phyloP scores from a whole-genome alignment of 805 yeast species.

The Henningerozyma blattae region DNA sequence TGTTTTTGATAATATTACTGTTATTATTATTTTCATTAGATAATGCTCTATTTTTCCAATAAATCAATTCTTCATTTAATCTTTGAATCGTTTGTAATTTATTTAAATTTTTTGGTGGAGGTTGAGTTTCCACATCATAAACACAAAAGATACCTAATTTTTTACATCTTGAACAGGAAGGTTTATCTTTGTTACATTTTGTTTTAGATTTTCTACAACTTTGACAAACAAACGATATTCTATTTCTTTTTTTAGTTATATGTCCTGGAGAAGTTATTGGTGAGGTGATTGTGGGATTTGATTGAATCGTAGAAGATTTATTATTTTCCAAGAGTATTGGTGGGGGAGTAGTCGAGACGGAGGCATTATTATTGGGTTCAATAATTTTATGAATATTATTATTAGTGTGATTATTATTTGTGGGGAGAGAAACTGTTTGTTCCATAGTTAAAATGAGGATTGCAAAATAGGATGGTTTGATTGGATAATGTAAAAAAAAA shows the following conservation, averaged over 20 bases:
- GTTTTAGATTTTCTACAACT: slow-evolving; percentile 24
- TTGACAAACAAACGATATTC: slow-evolving; percentile 25
- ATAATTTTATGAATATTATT: no score
- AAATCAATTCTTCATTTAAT: slow-evolving; percentile 20
- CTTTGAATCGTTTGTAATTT: slow-evolving; percentile 22
- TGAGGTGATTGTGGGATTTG: no score
- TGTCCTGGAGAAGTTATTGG: no score
- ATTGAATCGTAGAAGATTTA: no score
- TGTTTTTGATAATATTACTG: not conserved
- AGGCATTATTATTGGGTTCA: no score
- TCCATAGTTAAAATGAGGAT: no score
- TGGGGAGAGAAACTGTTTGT: no score
- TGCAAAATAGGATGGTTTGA: no score
- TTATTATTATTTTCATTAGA: slow-evolving; percentile 3
- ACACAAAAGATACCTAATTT: slow-evolving; percentile 17
- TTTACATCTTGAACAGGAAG: slow-evolving; percentile 20
- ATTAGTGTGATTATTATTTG: no score
- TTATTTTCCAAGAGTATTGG: no score
- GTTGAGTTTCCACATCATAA: slow-evolving; percentile 22
- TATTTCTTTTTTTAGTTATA: slow-evolving; percentile 13
- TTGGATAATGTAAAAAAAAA: no score
- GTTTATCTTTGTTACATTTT: slow-evolving; percentile 24
- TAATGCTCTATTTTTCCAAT: slow-evolving; percentile 16
- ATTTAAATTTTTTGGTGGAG: slow-evolving; percentile 21
- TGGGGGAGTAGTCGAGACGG: no score